These are phyloP conservation scores for Russula ochroleuca DNA, from an alignment of 768 basidiomycete species.

Conservation along the genomic window DNA sequence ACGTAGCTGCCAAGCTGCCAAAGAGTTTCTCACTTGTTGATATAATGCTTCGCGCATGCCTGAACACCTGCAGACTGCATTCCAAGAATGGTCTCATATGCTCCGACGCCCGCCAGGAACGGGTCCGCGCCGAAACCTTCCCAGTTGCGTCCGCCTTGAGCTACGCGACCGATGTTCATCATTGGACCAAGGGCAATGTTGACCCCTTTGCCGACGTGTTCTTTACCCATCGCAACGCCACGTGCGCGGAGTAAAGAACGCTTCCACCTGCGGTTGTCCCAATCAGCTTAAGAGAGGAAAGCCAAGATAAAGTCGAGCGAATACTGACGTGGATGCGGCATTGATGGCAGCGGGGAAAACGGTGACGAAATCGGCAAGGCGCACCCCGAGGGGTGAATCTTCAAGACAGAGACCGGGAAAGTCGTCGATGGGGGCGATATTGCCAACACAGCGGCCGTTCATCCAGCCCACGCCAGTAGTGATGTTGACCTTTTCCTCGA, in stretches of 20 bases:
- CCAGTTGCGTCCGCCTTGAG: slow-evolving; percentile 85
- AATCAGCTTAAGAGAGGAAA: no score
- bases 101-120: slow-evolving; percentile 69
- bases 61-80: slow-evolving; percentile 77
- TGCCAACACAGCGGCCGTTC: slow-evolving; percentile 61
- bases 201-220: slow-evolving; percentile 80
- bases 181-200: slow-evolving; percentile 73
- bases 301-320: not conserved
- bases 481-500: slow-evolving; percentile 27
- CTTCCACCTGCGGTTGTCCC: slow-evolving; percentile 50
- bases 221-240: slow-evolving; percentile 73
- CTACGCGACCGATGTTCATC: slow-evolving; percentile 83
- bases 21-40: slow-evolving; percentile 56
- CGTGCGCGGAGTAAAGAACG: slow-evolving; percentile 72
- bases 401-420: slow-evolving; percentile 74
- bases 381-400: slow-evolving; percentile 75
- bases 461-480: slow-evolving; percentile 30
- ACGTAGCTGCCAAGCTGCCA: not conserved
- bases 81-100: slow-evolving; percentile 79
- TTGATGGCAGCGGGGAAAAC: slow-evolving; percentile 85
- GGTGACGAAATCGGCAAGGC: slow-evolving; percentile 65
- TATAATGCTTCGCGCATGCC: slow-evolving; percentile 80
- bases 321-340: slow-evolving; percentile 67
- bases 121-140: slow-evolving; percentile 95
- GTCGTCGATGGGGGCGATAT: slow-evolving; percentile 48